These are phyloP conservation scores for Tricholoma sp. DNA, from an alignment of 768 basidiomycete genomes.

Conservation along the genomic window DNA sequence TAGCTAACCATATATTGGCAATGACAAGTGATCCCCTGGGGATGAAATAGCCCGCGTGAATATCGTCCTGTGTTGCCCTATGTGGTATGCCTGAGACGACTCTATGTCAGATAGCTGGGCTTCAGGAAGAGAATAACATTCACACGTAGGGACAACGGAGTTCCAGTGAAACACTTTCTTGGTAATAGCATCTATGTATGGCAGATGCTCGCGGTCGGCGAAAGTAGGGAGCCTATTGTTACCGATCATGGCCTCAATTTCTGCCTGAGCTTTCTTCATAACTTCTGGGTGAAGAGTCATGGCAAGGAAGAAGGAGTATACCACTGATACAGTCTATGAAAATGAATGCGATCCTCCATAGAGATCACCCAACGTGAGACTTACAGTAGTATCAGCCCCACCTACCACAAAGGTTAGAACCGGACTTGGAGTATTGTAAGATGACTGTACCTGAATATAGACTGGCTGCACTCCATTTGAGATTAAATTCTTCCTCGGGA, in stretches of 20 bases:
- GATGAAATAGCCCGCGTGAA: conserved; percentile 58
- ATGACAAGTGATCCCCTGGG: conserved; percentile 53
- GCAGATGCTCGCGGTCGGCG: conserved; percentile 50
- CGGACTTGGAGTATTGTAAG: neutral
- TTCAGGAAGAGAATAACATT: conserved; percentile 2
- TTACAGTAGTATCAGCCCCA: conserved; percentile 54
- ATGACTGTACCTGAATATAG: conserved; percentile 41
- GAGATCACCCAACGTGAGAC: conserved; percentile 11
- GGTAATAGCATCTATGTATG: conserved; percentile 54
- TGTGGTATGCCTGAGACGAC: conserved; percentile 42
- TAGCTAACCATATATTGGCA: conserved; percentile 43
- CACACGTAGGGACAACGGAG: conserved; percentile 40
- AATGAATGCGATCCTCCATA: conserved; percentile 6
- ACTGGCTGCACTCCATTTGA: conserved; percentile 65
- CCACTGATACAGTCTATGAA: conserved; percentile 53
- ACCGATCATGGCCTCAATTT: conserved; percentile 57
- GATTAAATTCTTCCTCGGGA: conserved; percentile 51
- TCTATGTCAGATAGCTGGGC: conserved; percentile 10
- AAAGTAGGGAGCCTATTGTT: conserved; percentile 56
- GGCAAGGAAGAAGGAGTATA: conserved; percentile 59
- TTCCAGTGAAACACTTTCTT: conserved; percentile 57
- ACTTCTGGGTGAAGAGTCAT: conserved; percentile 53
- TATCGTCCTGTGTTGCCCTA: conserved; percentile 52
- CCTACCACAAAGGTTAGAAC: conserved; percentile 27
- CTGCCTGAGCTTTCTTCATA: conserved; percentile 54